Conservation (phyloP, 345 rosid species). For the Hibiscus trionum region DNA sequence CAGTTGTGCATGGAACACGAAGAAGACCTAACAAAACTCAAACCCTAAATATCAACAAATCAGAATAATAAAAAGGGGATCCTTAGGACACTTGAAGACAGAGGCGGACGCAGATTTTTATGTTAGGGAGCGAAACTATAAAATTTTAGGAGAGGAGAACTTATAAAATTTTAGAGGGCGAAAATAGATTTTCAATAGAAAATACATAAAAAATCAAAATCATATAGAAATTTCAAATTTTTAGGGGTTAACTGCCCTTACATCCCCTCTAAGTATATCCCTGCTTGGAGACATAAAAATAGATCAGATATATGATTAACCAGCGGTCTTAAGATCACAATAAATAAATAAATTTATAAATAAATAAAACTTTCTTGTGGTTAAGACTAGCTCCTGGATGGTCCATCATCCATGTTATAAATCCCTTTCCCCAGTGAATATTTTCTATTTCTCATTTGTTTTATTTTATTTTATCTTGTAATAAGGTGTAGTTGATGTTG, state of each 20-base stretch:
- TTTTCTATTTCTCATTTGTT: background rate
- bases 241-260: no score
- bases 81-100: background rate
- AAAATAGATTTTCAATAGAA: no score
- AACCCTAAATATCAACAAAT: background rate
- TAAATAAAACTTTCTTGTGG: background rate
- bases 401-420: background rate
- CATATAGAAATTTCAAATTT: no score
- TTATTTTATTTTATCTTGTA: background rate
- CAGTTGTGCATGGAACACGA: slow-evolving; percentile 9
- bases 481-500: background rate
- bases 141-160: no score
- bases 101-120: no score
- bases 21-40: background rate
- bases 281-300: background rate
- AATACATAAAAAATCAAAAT: no score
- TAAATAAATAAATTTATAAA: background rate
- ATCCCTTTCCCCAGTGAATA: background rate
- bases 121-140: no score
- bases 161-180: no score
- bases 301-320: background rate
- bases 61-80: background rate
- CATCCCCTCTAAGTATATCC: no score
- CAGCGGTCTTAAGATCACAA: background rate
- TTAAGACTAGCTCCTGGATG: background rate